Evolutionary conservation across 2,329 filamentous ascomycete genomes (phyloP).

Genomic region (Purpureocillium lavendulum): DNA sequence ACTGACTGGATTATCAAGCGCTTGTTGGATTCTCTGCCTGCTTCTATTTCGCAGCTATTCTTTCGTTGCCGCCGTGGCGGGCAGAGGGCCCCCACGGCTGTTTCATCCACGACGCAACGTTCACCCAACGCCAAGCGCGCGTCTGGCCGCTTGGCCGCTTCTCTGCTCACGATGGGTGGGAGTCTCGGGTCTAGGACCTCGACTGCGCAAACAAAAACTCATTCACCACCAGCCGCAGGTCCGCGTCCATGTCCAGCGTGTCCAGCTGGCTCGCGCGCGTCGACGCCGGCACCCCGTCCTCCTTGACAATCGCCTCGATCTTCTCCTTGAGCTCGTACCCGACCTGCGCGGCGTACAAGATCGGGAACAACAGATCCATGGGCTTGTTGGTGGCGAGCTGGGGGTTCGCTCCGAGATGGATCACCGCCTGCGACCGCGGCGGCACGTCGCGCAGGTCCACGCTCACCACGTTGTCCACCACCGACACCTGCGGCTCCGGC

Average conservation of each 20-base stretch:
- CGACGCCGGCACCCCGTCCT: constrained; percentile 1
- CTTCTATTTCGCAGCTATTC: no score
- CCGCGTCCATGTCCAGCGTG: constrained; percentile 12
- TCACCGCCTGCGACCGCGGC: constrained; percentile 2
- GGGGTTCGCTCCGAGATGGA: constrained; percentile 7
- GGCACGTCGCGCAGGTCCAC: constrained; percentile 7
- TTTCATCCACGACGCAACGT: no score
- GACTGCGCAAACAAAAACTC: constrained; percentile 12
- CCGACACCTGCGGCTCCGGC: background rate
- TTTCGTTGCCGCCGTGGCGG: no score
- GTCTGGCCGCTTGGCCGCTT: no score
- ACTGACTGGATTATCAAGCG: no score
- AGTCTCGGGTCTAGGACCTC: background rate
- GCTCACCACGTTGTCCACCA: background rate
- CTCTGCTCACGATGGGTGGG: no score
- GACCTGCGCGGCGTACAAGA: constrained; percentile 11
- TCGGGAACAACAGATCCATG: constrained; percentile 3
- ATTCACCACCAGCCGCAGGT: constrained; percentile 10
- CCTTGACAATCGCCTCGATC: constrained; percentile 8
- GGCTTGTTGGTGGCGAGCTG: constrained; percentile 8
- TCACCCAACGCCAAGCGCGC: no score
- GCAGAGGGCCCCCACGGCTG: no score
- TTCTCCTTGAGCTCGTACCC: constrained; percentile 9
- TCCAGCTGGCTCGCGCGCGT: constrained; percentile 9
- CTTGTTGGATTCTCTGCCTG: no score